Evolutionary conservation across 192 early-diverging fungal species (phyloP).

Genomic region (Coemansia aciculifera): DNA sequence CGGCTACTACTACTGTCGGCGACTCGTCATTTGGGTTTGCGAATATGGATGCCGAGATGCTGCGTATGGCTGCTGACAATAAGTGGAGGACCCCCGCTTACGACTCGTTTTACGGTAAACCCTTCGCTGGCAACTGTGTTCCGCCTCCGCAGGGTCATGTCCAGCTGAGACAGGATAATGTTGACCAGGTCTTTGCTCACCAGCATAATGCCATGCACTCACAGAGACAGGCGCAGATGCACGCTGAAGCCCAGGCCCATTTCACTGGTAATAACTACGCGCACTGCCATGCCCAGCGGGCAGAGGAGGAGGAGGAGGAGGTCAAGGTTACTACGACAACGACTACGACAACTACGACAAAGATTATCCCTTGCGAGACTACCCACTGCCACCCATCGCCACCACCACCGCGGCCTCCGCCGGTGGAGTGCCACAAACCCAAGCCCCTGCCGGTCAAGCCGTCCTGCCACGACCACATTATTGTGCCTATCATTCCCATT

Average conservation of each 20-base stretch:
- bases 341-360: slow-evolving; percentile 37
- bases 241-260: slow-evolving; percentile 25
- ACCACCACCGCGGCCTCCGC: slow-evolving; percentile 12
- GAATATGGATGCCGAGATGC: slow-evolving; percentile 50
- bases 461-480: background rate
- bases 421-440: slow-evolving; percentile 4
- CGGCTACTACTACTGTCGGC: slow-evolving; percentile 40
- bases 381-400: slow-evolving; percentile 9
- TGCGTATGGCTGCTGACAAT: slow-evolving; percentile 44
- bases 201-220: slow-evolving; percentile 23
- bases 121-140: slow-evolving; percentile 9
- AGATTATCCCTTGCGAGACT: slow-evolving; percentile 18
- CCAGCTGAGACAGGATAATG: slow-evolving; percentile 34
- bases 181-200: slow-evolving; percentile 32
- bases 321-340: slow-evolving; percentile 44
- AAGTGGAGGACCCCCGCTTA: slow-evolving; percentile 25
- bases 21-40: slow-evolving; percentile 49
- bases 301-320: slow-evolving; percentile 25
- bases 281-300: slow-evolving; percentile 23
- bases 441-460: slow-evolving; percentile 13
- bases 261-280: slow-evolving; percentile 22
- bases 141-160: slow-evolving; percentile 32
- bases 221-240: slow-evolving; percentile 32
- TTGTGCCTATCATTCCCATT: slow-evolving; percentile 22
- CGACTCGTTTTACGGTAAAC: slow-evolving; percentile 32